Evolutionary conservation across 208 protist species (phyloP), one percentile per base, ranked within the genome.

Genomic region (Zelonia costaricensis): DNA sequence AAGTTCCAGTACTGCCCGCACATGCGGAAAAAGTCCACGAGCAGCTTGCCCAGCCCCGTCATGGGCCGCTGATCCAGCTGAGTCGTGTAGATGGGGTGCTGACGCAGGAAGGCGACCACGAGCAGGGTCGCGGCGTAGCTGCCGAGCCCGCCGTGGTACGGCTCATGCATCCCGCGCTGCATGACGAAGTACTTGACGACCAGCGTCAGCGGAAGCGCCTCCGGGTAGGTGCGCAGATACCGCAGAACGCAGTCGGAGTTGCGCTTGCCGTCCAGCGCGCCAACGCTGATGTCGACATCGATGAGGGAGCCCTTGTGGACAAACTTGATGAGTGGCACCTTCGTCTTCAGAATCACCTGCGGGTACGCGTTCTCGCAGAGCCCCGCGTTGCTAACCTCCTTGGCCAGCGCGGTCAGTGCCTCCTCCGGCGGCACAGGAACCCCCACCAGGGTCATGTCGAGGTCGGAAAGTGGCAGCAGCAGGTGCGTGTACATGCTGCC

Each of bases 1-100:
- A 92, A 97, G 74, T 82, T 86, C 78, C 93, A 98, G 58, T 78
- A 82, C 38, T 79, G 45, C 5, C 96, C 94, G 42, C 94, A 95
- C 55, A 96, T 92, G n/a, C 89, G 82, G 55, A 98, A 93, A 44
- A 98, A 98, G 49, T 98, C 92, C 0, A 97, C 78, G 0, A 98
- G 74, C 9, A 98, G 73, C n/a, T 81, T 82, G 16, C 96, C 96
- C 3, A 97, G 80, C n/a, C 91, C 92, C 0, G 75, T 82, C 62
- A 76, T 69, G 13, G 70, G 42, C 10, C 84, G 86, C 36, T 84
- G 62, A 10, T 84, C 68, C 1, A 64, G 69, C 10, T 71, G 45
- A 1, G 60, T 68, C 1, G 81, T 84, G 67, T 93, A 90, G 57
- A 84, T 92, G 16, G 86, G 86, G 67, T 97, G 87, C 46, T 92